A percentile compares a stretch with the other conserved stretches of the same genome.
Conservation (phyloP, 208 protist species). For the Polymyxa betae region DNA sequence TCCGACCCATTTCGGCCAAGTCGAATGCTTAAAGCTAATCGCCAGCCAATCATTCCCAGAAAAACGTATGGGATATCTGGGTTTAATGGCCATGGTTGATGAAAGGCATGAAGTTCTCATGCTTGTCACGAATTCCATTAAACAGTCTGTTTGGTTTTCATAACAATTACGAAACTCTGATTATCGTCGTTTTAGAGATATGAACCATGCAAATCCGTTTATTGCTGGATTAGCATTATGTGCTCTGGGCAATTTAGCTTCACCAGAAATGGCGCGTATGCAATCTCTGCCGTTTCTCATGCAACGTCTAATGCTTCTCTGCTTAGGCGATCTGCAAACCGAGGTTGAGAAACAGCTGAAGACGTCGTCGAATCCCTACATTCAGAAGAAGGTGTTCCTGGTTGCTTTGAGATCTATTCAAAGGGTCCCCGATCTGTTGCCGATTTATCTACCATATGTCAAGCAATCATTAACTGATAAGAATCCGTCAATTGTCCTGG, state of each 20-base stretch:
- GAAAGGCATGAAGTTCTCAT: conserved; percentile 84
- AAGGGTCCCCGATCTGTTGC: conserved; percentile 64
- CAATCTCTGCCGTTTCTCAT: neutral
- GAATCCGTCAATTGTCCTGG: conserved; percentile 82
- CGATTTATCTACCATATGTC: conserved; percentile 58
- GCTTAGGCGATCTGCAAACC: conserved; percentile 31
- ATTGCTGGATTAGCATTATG: conserved; percentile 81
- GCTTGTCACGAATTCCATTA: conserved; percentile 83
- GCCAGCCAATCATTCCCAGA: conserved; percentile 80
- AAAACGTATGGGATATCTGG: conserved; percentile 89
- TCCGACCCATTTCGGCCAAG: conserved; percentile 87
- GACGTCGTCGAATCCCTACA: neutral
- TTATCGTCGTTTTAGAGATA: conserved; percentile 67
- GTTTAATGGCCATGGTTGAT: conserved; percentile 85
- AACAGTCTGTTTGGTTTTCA: conserved; percentile 72
- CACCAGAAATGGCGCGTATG: conserved; percentile 78
- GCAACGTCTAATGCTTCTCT: neutral
- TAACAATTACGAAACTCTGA: neutral
- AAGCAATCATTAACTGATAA: conserved; percentile 72
- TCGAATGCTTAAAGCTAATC: conserved; percentile 88
- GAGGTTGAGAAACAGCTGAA: conserved; percentile 52
- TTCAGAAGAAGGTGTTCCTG: conserved; percentile 57
- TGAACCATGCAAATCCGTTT: conserved; percentile 80
- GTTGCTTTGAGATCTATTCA: conserved; percentile 55
- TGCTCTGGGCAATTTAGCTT: conserved; percentile 87